phyloP scores from a whole-genome alignment of 768 basidiomycete species.

The Udeniomyces megalosporus region DNA sequence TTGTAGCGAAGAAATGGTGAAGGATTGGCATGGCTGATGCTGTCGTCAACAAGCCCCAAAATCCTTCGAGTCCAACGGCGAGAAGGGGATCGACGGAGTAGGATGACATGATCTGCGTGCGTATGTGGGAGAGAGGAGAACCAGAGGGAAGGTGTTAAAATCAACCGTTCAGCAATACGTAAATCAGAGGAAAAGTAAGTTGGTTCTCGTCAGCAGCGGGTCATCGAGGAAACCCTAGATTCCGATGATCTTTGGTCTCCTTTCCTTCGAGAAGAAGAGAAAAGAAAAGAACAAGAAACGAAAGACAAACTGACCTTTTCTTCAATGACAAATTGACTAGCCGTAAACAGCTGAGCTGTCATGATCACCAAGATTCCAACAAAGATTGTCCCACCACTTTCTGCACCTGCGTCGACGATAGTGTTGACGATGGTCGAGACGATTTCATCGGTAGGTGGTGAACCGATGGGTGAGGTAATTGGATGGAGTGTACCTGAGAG shows the following conservation, averaged over 20 bases:
- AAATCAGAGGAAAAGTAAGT: no score
- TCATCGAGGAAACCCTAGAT: no score
- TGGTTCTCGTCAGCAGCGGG: no score
- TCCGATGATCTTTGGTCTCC: no score
- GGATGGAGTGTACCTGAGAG: conserved; percentile 63
- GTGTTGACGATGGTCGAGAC: no score
- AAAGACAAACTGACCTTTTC: conserved; percentile 40
- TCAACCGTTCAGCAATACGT: no score
- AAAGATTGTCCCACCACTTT: conserved; percentile 21
- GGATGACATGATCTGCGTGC: conserved; percentile 60
- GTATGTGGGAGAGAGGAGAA: no score
- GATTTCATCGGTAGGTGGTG: no score
- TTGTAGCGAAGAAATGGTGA: conserved; percentile 30
- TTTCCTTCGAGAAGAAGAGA: no score
- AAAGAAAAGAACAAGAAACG: no score
- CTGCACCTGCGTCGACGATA: conserved; percentile 34
- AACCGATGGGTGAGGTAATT: conserved; percentile 40
- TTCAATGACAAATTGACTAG: conserved; percentile 61
- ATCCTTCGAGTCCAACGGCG: conserved; percentile 86
- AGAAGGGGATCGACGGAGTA: conserved; percentile 69
- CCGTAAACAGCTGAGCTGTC: conserved; percentile 35
- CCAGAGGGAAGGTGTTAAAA: no score
- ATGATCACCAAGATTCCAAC: conserved; percentile 64
- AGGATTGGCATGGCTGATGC: conserved; percentile 64
- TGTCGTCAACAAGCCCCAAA: conserved; percentile 73